phyloP scores from a whole-genome alignment of 192 early-diverging fungal genomes.

The Coemansia sp. region DNA sequence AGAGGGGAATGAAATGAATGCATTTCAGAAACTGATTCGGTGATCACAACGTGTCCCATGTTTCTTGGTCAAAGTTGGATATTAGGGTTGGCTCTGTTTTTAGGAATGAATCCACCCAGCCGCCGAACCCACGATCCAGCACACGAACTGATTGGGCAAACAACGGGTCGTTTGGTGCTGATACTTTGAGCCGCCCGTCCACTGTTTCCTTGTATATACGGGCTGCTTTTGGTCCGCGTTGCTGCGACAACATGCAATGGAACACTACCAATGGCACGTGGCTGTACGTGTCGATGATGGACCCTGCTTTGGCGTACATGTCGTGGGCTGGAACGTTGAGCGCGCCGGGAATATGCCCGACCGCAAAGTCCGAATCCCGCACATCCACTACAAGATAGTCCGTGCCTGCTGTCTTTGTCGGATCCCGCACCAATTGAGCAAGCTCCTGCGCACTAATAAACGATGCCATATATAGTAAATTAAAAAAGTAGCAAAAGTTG shows the following conservation, averaged over 20 bases:
- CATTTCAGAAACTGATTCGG: too few species aligned
- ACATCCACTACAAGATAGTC: slow-evolving; percentile 81
- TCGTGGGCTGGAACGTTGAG: slow-evolving; percentile 72
- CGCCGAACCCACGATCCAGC: slow-evolving; percentile 64
- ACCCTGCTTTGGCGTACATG: slow-evolving; percentile 52
- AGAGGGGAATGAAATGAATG: too few species aligned
- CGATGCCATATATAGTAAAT: background rate
- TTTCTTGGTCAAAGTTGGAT: slow-evolving; percentile 58
- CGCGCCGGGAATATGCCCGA: slow-evolving; percentile 78
- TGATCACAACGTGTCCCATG: slow-evolving; percentile 36
- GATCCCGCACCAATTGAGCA: slow-evolving; percentile 58
- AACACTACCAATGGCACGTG: slow-evolving; percentile 71
- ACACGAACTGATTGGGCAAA: slow-evolving; percentile 57
- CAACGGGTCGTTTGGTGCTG: slow-evolving; percentile 10
- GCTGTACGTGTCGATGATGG: slow-evolving; percentile 55
- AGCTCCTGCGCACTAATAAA: slow-evolving; percentile 49
- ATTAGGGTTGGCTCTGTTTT: slow-evolving; percentile 58
- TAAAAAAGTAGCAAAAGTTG: too few species aligned
- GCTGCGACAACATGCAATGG: slow-evolving; percentile 87
- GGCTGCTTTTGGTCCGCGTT: slow-evolving; percentile 75
- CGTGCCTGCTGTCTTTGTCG: slow-evolving; percentile 55
- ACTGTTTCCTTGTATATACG: slow-evolving; percentile 60
- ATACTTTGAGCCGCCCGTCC: slow-evolving; percentile 14
- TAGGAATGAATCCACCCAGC: slow-evolving; percentile 62
- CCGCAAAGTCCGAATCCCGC: slow-evolving; percentile 58